phyloP scores from a whole-genome alignment of 768 basidiomycete species.

The Boletellus sp. region DNA sequence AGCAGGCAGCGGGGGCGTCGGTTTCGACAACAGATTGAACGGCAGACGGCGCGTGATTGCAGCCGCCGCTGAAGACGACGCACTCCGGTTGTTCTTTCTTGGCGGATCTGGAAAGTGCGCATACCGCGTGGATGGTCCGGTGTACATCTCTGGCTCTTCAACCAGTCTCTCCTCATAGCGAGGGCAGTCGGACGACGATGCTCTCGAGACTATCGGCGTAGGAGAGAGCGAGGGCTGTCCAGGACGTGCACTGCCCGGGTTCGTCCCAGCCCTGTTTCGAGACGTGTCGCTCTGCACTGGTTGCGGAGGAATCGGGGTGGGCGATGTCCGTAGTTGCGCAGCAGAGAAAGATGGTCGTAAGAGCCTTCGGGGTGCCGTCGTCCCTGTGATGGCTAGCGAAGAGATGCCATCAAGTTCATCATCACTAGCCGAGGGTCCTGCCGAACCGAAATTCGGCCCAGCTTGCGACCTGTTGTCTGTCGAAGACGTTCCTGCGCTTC shows the following conservation, averaged over 20 bases:
- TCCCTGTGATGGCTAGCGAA: constrained; percentile 45
- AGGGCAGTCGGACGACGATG: constrained; percentile 55
- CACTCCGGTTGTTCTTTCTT: constrained; percentile 36
- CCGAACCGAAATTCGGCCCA: constrained; percentile 45
- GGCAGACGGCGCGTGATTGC: constrained; percentile 55
- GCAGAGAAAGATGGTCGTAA: constrained; percentile 76
- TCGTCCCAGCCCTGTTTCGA: constrained; percentile 66
- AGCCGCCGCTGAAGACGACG: constrained; percentile 46
- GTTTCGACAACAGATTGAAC: constrained; percentile 65
- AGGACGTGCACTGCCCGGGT: constrained; percentile 48
- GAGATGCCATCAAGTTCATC: constrained; percentile 52
- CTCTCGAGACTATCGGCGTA: constrained; percentile 43
- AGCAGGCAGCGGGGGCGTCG: constrained; percentile 31
- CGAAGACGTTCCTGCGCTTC: constrained; percentile 69
- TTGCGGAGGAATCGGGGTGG: constrained; percentile 35
- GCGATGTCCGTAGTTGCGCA: constrained; percentile 61
- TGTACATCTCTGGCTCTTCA: constrained; percentile 49
- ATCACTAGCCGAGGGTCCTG: constrained; percentile 49
- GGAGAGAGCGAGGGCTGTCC: constrained; percentile 39
- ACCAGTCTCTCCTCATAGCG: constrained; percentile 34
- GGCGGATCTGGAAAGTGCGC: constrained; percentile 72
- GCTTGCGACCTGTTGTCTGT: constrained; percentile 66
- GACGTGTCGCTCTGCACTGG: constrained; percentile 40
- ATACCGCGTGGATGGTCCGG: constrained; percentile 68
- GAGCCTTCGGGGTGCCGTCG: constrained; percentile 53